Base-by-base conservation (phyloP, 176 grass and related monocot species). In the Juncus inflexus region DNA sequence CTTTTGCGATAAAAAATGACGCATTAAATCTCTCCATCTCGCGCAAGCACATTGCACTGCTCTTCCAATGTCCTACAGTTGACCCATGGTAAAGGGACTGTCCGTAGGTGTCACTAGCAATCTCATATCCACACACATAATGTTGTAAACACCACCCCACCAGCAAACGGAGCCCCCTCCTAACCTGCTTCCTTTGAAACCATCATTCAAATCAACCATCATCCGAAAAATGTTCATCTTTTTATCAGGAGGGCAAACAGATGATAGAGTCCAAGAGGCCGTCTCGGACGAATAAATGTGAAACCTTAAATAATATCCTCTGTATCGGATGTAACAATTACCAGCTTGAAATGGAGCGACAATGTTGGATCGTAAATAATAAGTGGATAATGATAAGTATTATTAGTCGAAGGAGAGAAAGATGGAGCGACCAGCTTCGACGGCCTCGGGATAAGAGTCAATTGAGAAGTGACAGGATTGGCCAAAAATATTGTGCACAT, bases 71-170 rank as follows among this genome's bases (percentile, higher is more conserved):
- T 10, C 4, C 12, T 37, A 2, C 5, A 1, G 3, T 5, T 6
- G n/a, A 6, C 0, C 5, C 2, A 3, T 2, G 19, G 19, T 37
- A 9, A 3, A 40, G 11, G 37, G 37, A 2, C 7, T n/a, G 38
- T 15, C 35, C 60, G 9, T n/a, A 40, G 42, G 60, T 42, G 7
- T 42, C 1, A 63, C 38, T 63, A 40, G 3, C 39, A n/a, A 63
- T 63, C 2, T 63, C 61, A 63, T 63, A 63, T 63, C 61, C n/a
- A n/a, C 37, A 6, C 39, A 12, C 61, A 63, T 40, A 15, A 13
- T 1, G 6, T 6, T 7, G 15, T 3, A 63, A 28, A 28, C 1
- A 63, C n/a, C n/a, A n/a, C n/a, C n/a, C n/a, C n/a, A n/a, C n/a
- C n/a, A 10, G 13, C 38, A 63, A 14, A n/a, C n/a, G n/a, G n/a